Conservation (phyloP, 345 rosid species). For the Lenwebbia sp. region DNA sequence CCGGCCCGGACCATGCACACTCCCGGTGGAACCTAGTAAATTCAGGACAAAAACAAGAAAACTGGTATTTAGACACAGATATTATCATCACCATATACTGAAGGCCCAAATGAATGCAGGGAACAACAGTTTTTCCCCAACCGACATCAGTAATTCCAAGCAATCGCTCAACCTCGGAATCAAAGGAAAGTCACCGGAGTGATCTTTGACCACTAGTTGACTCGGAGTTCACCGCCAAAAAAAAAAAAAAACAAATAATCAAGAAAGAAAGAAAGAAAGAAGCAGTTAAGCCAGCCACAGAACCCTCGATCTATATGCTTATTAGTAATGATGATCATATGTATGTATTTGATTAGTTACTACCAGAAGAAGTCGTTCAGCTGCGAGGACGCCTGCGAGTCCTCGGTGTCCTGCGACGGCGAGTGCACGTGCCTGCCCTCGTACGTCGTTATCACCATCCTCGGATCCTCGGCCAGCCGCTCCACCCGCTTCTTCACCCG, state of each 20-base stretch:
- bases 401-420: slow-evolving; percentile 70
- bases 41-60: not conserved
- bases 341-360: not conserved
- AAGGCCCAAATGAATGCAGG: not conserved
- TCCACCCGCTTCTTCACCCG: slow-evolving; percentile 95
- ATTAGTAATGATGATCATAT: not conserved
- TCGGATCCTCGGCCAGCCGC: slow-evolving; percentile 94
- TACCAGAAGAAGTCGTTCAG: slow-evolving; percentile 60
- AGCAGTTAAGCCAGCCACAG: not conserved
- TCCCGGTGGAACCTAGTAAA: not conserved
- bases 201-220: not conserved
- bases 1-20: no score
- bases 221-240: not conserved
- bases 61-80: not conserved
- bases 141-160: not conserved
- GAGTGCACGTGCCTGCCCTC: slow-evolving; percentile 93
- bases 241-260: not conserved
- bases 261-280: not conserved
- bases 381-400: slow-evolving; percentile 28
- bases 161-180: not conserved
- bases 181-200: not conserved
- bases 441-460: slow-evolving; percentile 97
- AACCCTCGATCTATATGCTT: slow-evolving; percentile 70
- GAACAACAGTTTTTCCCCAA: not conserved
- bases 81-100: not conserved